Conservation (phyloP, 345 rosid species). For the Euphorbia lathyris region DNA sequence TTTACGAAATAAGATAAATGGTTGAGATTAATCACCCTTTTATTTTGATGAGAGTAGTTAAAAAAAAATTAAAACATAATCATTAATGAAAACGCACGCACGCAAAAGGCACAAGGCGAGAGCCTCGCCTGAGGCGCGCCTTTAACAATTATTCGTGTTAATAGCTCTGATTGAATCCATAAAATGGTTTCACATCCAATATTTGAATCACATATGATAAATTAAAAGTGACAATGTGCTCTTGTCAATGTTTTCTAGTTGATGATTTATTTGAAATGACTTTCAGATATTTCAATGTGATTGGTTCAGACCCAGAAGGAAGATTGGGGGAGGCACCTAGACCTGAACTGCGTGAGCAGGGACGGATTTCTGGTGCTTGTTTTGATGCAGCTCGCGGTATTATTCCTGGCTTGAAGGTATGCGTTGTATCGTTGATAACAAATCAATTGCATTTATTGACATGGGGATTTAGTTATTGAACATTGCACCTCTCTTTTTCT, state of each 20-base stretch:
- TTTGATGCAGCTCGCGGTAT: conserved; percentile 98
- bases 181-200: too few species aligned
- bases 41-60: too few species aligned
- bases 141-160: too few species aligned
- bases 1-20: too few species aligned
- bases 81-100: too few species aligned
- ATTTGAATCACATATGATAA: not conserved
- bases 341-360: conserved; percentile 97
- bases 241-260: too few species aligned
- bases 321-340: conserved; percentile 97
- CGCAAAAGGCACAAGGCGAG: too few species aligned
- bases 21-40: too few species aligned
- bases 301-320: conserved; percentile 96
- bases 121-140: too few species aligned
- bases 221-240: not conserved
- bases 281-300: conserved; percentile 91
- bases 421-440: not conserved
- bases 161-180: too few species aligned
- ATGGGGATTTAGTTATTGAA: not conserved
- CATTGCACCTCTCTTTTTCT: not conserved
- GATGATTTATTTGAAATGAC: not conserved
- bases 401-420: conserved; percentile 76
- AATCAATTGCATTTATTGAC: not conserved
- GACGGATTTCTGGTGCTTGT: conserved; percentile 96
- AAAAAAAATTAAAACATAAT: too few species aligned